A percentile compares a stretch with the other conserved stretches of the same genome.
Conservation (phyloP, 2,329 filamentous ascomycete species). For the Curvularia eragrostidis region DNA sequence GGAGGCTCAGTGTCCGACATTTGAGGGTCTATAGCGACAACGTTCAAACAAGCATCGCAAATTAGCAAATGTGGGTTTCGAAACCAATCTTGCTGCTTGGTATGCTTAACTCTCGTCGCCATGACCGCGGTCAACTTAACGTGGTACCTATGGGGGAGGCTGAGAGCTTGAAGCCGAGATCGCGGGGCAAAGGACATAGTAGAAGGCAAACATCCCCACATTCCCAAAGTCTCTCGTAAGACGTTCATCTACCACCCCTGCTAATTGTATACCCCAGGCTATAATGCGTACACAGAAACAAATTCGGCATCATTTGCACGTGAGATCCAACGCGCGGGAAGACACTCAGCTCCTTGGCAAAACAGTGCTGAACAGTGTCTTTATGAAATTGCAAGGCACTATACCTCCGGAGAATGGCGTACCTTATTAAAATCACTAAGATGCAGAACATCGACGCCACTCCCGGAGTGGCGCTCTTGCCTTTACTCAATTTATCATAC, state of each 20-base stretch:
- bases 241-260: conserved; percentile 34
- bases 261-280: not conserved
- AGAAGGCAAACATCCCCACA: conserved; percentile 27
- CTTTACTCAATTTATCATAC: conserved; percentile 25
- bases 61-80: not conserved
- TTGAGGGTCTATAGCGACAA: not conserved
- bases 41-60: not conserved
- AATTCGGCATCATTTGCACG: not conserved
- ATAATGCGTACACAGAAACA: not conserved
- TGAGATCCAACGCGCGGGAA: not conserved
- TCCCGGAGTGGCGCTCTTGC: conserved; percentile 13
- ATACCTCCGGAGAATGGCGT: not conserved
- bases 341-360: not conserved
- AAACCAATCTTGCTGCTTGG: not conserved
- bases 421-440: not conserved
- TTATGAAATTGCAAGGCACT: not conserved
- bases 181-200: conserved; percentile 36
- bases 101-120: not conserved
- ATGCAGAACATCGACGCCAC: conserved; percentile 22
- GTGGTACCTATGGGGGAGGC: conserved; percentile 21
- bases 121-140: not conserved
- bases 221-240: conserved; percentile 35
- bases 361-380: not conserved
- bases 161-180: conserved; percentile 28
- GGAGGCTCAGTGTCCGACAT: not conserved